phyloP scores from a whole-genome alignment of 306 rosid genomes.

The Canavalia gladiata region DNA sequence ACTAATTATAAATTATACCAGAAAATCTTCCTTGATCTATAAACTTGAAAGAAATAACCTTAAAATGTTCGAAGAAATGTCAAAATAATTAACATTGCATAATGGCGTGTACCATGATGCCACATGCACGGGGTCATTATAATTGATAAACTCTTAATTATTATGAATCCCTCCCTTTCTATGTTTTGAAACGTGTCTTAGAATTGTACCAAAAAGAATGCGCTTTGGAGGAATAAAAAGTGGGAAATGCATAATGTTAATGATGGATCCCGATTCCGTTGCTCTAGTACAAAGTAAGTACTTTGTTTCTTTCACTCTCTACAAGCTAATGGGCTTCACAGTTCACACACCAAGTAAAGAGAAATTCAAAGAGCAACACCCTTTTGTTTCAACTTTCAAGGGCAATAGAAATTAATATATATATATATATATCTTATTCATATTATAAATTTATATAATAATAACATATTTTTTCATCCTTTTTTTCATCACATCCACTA shows the following conservation, averaged over 20 bases:
- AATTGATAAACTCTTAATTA: background rate
- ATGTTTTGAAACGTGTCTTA: background rate
- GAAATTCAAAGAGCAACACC: background rate
- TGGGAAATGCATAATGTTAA: background rate
- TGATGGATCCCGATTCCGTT: background rate
- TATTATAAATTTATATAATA: no score
- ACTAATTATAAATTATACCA: background rate
- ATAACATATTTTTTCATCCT: no score
- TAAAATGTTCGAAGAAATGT: background rate
- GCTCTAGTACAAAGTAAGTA: background rate
- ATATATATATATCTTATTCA: no score
- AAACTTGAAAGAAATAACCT: background rate
- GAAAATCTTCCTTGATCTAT: background rate
- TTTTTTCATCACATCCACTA: no score
- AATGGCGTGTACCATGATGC: no score
- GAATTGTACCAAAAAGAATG: background rate
- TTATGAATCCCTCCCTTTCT: background rate
- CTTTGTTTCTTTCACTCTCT: background rate
- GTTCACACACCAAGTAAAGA: background rate
- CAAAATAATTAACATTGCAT: background rate
- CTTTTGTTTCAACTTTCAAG: background rate
- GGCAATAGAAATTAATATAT: background rate
- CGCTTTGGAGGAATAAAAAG: background rate
- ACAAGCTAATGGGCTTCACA: background rate
- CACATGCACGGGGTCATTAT: background rate